Percentiles rank a stretch among this genome's conserved stretches.
Conservation (phyloP, 1,284 basidiomycete genomes). For the Xanthoconium separans region DNA sequence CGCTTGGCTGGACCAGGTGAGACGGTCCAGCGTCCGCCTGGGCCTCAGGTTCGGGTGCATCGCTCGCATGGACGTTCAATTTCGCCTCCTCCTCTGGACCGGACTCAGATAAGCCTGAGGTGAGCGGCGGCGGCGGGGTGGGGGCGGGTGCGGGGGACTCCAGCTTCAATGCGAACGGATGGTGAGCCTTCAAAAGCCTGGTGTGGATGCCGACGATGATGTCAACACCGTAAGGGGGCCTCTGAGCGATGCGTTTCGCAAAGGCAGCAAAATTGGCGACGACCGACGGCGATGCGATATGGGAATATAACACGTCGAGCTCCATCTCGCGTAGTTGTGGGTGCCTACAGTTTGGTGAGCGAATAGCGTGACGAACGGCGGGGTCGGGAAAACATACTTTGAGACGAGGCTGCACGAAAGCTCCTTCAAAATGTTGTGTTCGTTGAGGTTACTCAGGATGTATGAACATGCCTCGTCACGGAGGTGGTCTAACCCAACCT, state of each 20-base stretch:
- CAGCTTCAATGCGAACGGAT: not conserved
- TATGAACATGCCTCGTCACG: slow-evolving; percentile 19
- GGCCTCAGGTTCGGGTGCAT: too few species aligned
- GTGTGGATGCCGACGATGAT: slow-evolving; percentile 23
- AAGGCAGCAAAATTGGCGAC: slow-evolving; percentile 12
- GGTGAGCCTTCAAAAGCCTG: slow-evolving; percentile 18
- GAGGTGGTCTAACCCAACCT: slow-evolving; percentile 24
- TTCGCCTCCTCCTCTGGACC: too few species aligned
- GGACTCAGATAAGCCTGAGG: too few species aligned
- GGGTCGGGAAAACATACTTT: slow-evolving; percentile 11
- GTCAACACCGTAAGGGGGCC: slow-evolving; percentile 25
- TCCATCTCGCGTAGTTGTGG: slow-evolving; percentile 24
- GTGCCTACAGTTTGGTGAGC: slow-evolving; percentile 11
- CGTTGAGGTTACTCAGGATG: slow-evolving; percentile 21
- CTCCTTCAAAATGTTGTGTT: slow-evolving; percentile 26
- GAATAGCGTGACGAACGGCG: not conserved
- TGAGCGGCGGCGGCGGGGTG: too few species aligned
- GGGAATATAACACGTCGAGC: slow-evolving; percentile 23
- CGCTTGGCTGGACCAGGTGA: too few species aligned
- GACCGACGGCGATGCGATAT: slow-evolving; percentile 20
- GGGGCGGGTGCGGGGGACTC: not conserved
- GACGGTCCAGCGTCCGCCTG: too few species aligned
- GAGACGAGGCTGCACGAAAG: slow-evolving; percentile 19
- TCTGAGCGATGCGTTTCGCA: slow-evolving; percentile 17
- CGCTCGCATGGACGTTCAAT: too few species aligned